These are phyloP conservation scores for Eucalyptus regnans DNA, from an alignment of 345 rosid species.

Conservation along the genomic window DNA sequence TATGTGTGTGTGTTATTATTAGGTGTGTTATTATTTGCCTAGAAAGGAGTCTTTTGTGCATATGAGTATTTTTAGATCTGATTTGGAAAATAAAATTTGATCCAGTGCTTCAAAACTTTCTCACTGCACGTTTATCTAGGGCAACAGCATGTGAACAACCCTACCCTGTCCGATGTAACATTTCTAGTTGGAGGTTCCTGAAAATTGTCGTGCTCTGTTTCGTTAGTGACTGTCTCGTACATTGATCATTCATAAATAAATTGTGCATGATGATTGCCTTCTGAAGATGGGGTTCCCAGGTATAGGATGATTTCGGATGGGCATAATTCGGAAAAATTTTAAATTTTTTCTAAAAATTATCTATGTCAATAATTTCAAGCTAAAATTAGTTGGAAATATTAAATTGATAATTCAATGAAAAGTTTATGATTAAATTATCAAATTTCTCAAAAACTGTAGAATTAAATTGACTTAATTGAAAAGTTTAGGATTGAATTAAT, in stretches of 20 bases:
- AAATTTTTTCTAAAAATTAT: too few relatives aligned
- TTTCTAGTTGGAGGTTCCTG: constrained; percentile 83
- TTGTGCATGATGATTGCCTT: background rate
- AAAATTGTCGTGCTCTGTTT: background rate
- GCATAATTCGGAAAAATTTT: fast-evolving
- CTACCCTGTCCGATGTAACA: constrained; percentile 84
- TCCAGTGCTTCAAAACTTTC: background rate
- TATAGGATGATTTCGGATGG: background rate
- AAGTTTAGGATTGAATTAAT: background rate
- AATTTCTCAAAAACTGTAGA: background rate
- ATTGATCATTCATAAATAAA: background rate
- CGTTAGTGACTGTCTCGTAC: background rate
- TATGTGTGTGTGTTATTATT: background rate
- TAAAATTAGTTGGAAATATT: background rate
- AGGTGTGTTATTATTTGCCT: background rate
- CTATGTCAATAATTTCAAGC: background rate
- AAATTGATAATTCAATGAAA: background rate
- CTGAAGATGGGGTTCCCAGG: background rate
- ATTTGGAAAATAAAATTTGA: background rate
- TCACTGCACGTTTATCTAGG: constrained; percentile 76
- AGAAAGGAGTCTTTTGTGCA: background rate
- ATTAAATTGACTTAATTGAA: background rate
- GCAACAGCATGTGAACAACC: constrained; percentile 80
- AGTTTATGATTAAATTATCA: background rate
- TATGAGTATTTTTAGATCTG: background rate